Conservation (phyloP, 2,329 filamentous ascomycete genomes). For the Chaetomium sp. region DNA sequence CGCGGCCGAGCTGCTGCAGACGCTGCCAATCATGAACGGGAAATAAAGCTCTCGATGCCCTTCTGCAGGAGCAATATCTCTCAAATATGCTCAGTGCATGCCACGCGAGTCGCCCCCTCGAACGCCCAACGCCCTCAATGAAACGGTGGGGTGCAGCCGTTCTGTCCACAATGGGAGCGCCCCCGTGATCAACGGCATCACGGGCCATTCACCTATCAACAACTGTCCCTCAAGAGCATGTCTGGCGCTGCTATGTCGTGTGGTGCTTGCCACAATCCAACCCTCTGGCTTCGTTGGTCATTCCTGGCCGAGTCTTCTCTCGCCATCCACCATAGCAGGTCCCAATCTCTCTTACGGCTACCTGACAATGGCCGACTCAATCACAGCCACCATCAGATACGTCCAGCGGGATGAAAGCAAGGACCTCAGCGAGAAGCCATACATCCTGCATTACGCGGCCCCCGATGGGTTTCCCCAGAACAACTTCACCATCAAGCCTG, state of each 20-base stretch:
- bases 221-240: neutral
- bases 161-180: neutral
- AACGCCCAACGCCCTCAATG: neutral
- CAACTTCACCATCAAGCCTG: conserved; percentile 12
- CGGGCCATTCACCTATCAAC: neutral
- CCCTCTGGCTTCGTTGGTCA: neutral
- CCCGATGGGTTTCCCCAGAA: conserved; percentile 5
- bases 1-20: neutral
- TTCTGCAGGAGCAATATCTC: conserved; percentile 3
- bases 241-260: neutral
- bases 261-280: neutral
- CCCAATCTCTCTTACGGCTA: neutral
- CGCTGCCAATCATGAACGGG: neutral
- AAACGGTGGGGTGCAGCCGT: neutral
- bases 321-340: neutral
- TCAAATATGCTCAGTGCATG: conserved; percentile 5
- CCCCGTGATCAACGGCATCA: neutral
- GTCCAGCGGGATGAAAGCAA: conserved; percentile 8
- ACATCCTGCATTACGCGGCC: conserved; percentile 5
- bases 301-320: neutral
- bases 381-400: conserved; percentile 8
- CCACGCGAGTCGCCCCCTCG: neutral
- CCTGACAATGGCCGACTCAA: conserved; percentile 1
- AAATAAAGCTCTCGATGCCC: neutral
- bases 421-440: neutral